Evolutionary conservation across 1,284 basidiomycete species (phyloP).

Genomic region (Mycosarcoma maydis): DNA sequence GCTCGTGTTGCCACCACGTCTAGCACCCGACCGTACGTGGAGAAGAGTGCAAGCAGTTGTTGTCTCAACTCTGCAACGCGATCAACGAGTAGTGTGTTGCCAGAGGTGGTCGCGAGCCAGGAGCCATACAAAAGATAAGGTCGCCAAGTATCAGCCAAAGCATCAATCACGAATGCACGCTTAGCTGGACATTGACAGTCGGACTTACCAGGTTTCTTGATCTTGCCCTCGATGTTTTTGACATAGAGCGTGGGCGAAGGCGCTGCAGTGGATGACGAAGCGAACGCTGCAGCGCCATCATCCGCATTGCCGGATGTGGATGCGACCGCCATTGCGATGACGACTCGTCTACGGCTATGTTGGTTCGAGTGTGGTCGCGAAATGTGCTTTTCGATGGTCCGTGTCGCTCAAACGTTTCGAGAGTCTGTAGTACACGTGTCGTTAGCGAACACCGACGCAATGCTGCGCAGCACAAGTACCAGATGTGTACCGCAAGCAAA

Average conservation of each 20-base stretch:
- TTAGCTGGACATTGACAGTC: no score
- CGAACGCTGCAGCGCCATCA: not conserved
- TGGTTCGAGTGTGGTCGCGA: no score
- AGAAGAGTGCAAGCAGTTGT: conserved; percentile 89
- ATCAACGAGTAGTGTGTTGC: not conserved
- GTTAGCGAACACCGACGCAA: no score
- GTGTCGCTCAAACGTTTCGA: no score
- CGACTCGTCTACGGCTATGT: no score
- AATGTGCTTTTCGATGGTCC: no score
- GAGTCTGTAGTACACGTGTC: no score
- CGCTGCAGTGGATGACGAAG: conserved; percentile 1
- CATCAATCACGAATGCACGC: no score
- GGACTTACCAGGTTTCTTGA: conserved; percentile 82
- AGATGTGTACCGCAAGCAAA: no score
- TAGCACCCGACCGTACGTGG: conserved; percentile 89
- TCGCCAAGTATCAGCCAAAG: no score
- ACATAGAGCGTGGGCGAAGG: conserved; percentile 91
- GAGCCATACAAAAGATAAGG: no score
- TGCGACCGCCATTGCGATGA: conserved; percentile 8
- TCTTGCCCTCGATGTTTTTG: conserved; percentile 91
- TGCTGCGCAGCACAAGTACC: no score
- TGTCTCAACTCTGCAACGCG: conserved; percentile 76
- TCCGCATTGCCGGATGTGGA: conserved; percentile 12
- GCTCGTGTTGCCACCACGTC: conserved; percentile 93
- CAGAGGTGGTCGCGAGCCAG: not conserved